Evolutionary conservation across 371 early-diverging fungal species (phyloP).

Genomic region (Funneliformis caledonium): DNA sequence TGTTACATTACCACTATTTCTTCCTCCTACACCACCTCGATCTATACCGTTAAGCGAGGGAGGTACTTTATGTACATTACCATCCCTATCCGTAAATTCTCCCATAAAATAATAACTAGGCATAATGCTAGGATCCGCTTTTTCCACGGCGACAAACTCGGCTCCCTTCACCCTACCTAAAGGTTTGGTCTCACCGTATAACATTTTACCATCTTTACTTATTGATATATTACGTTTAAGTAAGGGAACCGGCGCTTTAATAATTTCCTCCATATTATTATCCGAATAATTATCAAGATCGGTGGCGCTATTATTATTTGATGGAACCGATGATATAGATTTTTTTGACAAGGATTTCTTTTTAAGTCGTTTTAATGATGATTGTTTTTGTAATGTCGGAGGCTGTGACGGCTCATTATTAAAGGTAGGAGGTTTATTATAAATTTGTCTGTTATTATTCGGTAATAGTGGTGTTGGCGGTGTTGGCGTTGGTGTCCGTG

Average conservation of each 20-base stretch:
- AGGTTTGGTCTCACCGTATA: constrained; percentile 31
- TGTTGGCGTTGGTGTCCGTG: too few relatives aligned
- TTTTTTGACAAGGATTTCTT: not conserved
- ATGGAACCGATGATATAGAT: not conserved
- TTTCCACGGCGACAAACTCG: constrained; percentile 36
- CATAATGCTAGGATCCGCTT: constrained; percentile 18
- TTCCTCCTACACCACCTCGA: not conserved
- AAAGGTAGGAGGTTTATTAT: too few relatives aligned
- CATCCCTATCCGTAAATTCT: not conserved
- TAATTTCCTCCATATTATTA: not conserved
- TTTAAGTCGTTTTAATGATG: not conserved
- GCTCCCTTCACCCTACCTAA: constrained; percentile 30
- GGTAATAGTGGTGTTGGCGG: too few relatives aligned
- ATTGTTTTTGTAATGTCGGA: not conserved
- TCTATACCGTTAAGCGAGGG: not conserved
- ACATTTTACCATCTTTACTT: constrained; percentile 34
- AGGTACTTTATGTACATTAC: not conserved
- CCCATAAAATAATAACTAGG: constrained; percentile 13
- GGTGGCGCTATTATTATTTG: not conserved
- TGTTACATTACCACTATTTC: not conserved
- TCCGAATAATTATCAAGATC: not conserved
- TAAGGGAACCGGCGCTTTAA: not conserved
- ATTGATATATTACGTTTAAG: constrained; percentile 32
- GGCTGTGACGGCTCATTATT: not conserved
- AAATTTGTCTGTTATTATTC: too few relatives aligned